Evolutionary conservation across 768 basidiomycete genomes (phyloP), one percentile per base, ranked within the genome.

Genomic region (Boletus coccyginus): DNA sequence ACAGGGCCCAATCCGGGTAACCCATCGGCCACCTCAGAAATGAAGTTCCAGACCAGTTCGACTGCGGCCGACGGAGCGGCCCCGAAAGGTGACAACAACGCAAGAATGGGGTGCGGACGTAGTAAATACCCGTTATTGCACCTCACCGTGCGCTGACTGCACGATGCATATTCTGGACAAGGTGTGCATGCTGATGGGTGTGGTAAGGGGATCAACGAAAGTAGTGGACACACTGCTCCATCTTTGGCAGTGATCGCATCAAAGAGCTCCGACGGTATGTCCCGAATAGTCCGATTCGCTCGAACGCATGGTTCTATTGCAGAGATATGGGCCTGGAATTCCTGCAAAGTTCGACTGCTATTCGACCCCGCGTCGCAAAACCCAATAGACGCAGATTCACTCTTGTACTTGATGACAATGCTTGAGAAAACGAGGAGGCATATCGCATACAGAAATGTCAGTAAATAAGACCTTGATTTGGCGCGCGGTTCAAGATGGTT

Each of bases 1-100:
- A 93, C 78, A 57, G 87, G 82, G n/a, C 90, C 89, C 24, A 91
- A 72, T 33, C 84, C 81, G 21, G 91, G 92, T 47, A 92, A 67
- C 32, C 92, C 92, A 71, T 93, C 80, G 44, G 83, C 72, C 12
- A 76, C 54, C 44, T 66, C 61, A 41, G 77, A 78, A 52, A 86
- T 67, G 42, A 75, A 65, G 63, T 77, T 77, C 81, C 81, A 83
- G 36, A 73, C 64, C 52, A 71, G 41, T 53, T 78, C 77, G 40
- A 70, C 65, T 52, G 77, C 72, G 55, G 74, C 61, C 52, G 78
- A 71, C 53, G 64, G 67, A 46, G 74, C 70, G 70, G 72, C 27
- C 46, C 70, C 70, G 71, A 72, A 75, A 52, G 74, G 70, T 59
- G 77, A 75, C 55, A 79, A 65, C 33, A 74, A 70, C 50, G 74